Percentiles rank a stretch among this genome's conserved stretches.
Conservation (phyloP, 2,329 filamentous ascomycete genomes). For the Arthrobotrys entomopaga region DNA sequence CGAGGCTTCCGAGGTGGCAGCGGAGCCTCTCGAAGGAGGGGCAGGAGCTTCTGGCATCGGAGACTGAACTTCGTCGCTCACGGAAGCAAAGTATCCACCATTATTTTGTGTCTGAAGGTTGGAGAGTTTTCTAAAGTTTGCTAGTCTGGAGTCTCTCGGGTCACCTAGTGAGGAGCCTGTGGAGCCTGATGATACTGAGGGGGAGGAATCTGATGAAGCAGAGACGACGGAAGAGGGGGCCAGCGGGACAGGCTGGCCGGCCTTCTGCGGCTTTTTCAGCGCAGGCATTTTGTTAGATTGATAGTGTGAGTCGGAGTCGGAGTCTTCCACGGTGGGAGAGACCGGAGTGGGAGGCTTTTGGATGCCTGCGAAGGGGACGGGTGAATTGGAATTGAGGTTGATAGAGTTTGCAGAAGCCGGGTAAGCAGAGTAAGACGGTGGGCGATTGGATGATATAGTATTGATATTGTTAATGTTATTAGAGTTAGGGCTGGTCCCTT, state of each 20-base stretch:
- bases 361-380: conserved; percentile 7
- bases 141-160: conserved; percentile 36
- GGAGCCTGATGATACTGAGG: conserved; percentile 50
- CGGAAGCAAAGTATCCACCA: conserved; percentile 48
- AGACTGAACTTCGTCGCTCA: conserved; percentile 52
- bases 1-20: conserved; percentile 44
- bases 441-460: conserved; percentile 10
- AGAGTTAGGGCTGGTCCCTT: conserved; percentile 34
- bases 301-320: conserved; percentile 20
- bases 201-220: conserved; percentile 45
- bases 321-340: conserved; percentile 40
- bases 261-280: conserved; percentile 52
- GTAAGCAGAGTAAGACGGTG: conserved; percentile 49
- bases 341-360: conserved; percentile 49
- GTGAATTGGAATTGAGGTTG: conserved; percentile 7
- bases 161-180: conserved; percentile 42
- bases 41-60: conserved; percentile 52
- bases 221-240: conserved; percentile 53
- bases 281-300: conserved; percentile 36
- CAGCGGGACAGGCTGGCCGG: conserved; percentile 44
- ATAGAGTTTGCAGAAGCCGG: conserved; percentile 14
- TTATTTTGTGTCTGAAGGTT: conserved; percentile 49
- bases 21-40: conserved; percentile 50
- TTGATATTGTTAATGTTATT: no score
- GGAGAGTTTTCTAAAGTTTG: conserved; percentile 53